A percentile compares a stretch with the other conserved stretches of the same genome.
Evolutionary conservation across 2,329 filamentous ascomycete species (phyloP).

Genomic region (Aureobasidium namibiae): DNA sequence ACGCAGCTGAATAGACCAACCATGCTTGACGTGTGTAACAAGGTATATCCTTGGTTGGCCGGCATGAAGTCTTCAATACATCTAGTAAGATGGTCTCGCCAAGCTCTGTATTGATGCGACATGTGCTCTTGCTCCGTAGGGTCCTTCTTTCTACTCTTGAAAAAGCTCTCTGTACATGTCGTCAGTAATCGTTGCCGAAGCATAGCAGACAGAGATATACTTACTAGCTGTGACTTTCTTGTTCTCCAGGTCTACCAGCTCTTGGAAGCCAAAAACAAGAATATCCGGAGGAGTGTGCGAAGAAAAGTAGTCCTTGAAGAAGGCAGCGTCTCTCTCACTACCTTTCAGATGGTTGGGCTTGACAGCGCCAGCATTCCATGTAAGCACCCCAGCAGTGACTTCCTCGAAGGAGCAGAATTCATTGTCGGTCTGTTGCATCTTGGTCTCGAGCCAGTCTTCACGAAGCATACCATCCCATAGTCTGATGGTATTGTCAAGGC

Average conservation of each 20-base stretch:
- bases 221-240: constrained; percentile 91
- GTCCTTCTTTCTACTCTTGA: constrained; percentile 78
- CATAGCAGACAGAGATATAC: constrained; percentile 23
- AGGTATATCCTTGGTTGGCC: constrained; percentile 65
- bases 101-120: constrained; percentile 95
- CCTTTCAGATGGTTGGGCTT: constrained; percentile 77
- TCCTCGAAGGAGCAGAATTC: constrained; percentile 83
- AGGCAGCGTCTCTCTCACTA: constrained; percentile 60
- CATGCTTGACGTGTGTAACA: constrained; percentile 81
- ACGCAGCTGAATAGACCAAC: constrained; percentile 94
- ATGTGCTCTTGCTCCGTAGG: constrained; percentile 77
- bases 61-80: constrained; percentile 79
- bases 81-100: constrained; percentile 81
- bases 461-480: constrained; percentile 89
- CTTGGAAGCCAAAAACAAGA: constrained; percentile 92
- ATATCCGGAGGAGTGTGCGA: constrained; percentile 78
- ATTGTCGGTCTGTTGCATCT: constrained; percentile 76
- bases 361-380: constrained; percentile 95
- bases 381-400: constrained; percentile 71
- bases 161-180: constrained; percentile 57
- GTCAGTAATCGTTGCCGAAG: neutral
- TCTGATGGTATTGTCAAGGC: constrained; percentile 74
- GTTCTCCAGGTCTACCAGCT: constrained; percentile 95
- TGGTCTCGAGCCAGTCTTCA: constrained; percentile 86
- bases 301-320: constrained; percentile 72